Conservation (phyloP, 768 basidiomycete species). For the Psilocybe azurescens region DNA sequence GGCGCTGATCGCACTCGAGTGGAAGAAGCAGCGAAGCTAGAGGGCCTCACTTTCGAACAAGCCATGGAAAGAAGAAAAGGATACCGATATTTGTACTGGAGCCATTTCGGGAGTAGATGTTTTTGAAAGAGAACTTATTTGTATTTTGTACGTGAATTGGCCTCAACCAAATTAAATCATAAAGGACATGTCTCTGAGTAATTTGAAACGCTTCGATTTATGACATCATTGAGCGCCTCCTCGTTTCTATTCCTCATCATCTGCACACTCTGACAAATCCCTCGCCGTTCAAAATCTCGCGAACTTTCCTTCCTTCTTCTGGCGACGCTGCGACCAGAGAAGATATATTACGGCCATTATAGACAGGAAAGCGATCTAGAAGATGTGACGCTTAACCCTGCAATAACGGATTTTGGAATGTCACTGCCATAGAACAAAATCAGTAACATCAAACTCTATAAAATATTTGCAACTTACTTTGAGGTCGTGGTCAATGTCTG, state of each 20-base stretch:
- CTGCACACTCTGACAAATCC: too few relatives aligned
- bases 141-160: background rate
- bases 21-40: constrained; percentile 61
- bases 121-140: background rate
- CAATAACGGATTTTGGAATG: constrained; percentile 18
- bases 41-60: constrained; percentile 64
- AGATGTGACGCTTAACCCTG: constrained; percentile 18
- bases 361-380: constrained; percentile 18
- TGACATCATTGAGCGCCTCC: too few relatives aligned
- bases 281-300: constrained; percentile 1
- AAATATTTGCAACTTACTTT: background rate
- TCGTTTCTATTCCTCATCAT: too few relatives aligned
- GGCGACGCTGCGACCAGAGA: constrained; percentile 8
- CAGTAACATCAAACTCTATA: background rate
- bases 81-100: constrained; percentile 57
- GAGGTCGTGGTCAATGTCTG: background rate
- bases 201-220: too few relatives aligned
- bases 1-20: constrained; percentile 54
- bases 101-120: background rate
- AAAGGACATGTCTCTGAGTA: too few relatives aligned
- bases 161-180: too few relatives aligned
- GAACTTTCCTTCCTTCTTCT: constrained; percentile 13
- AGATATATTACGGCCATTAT: constrained; percentile 8
- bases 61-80: constrained; percentile 60
- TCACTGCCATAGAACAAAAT: constrained; percentile 1